Evolutionary conservation across 2,329 filamentous ascomycete species (phyloP).

Genomic region (Aspergillus alliaceus): DNA sequence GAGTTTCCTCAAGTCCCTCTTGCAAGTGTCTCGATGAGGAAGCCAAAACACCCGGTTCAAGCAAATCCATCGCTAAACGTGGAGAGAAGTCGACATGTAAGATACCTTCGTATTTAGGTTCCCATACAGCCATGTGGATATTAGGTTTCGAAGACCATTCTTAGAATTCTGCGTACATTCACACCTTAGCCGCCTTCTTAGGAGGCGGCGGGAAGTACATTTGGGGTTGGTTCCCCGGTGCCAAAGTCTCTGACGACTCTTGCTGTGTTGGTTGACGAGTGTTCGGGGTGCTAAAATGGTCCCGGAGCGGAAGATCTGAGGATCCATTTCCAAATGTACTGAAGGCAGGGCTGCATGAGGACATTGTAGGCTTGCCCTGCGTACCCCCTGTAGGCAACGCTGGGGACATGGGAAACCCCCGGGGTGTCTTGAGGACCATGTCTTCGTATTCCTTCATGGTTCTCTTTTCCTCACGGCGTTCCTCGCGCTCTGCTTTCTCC

Average conservation of each 20-base stretch:
- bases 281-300: slow-evolving; percentile 27
- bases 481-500: slow-evolving; percentile 34
- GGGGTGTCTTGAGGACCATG: slow-evolving; percentile 41
- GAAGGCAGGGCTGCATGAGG: slow-evolving; percentile 45
- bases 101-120: not conserved
- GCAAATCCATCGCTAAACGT: not conserved
- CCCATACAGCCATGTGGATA: not conserved
- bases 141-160: not conserved
- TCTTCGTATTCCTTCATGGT: slow-evolving; percentile 43
- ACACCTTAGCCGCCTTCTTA: slow-evolving; percentile 37
- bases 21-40: not conserved
- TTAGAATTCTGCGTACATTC: not conserved
- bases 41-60: not conserved
- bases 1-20: not conserved
- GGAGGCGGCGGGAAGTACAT: slow-evolving; percentile 48
- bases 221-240: slow-evolving; percentile 17
- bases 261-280: slow-evolving; percentile 22
- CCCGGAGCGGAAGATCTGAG: slow-evolving; percentile 42
- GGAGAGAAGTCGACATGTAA: not conserved
- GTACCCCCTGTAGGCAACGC: slow-evolving; percentile 21
- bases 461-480: slow-evolving; percentile 37
- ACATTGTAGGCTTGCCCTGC: slow-evolving; percentile 36
- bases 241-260: slow-evolving; percentile 18
- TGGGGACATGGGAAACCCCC: slow-evolving; percentile 33
- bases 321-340: slow-evolving; percentile 39